Conservation (phyloP, 2,329 filamentous ascomycete genomes). For the Ophiosphaerella narmari region DNA sequence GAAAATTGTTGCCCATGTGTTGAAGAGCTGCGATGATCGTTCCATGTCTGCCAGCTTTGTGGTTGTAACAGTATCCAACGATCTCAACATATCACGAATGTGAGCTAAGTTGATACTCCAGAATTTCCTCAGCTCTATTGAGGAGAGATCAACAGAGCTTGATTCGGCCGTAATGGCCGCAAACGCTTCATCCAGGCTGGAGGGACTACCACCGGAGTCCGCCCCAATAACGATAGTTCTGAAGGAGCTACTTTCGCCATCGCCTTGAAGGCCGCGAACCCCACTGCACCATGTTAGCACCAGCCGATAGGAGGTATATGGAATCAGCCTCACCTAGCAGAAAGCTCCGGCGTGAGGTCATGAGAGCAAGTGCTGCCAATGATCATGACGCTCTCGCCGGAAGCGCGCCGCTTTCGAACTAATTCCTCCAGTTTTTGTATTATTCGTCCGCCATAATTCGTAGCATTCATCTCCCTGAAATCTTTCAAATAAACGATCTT, state of each 20-base stretch:
- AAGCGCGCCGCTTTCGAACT: conserved; percentile 72
- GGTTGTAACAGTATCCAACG: conserved; percentile 45
- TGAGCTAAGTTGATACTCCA: conserved; percentile 67
- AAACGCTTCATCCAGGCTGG: conserved; percentile 16
- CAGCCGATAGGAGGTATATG: no score
- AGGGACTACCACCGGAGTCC: conserved; percentile 15
- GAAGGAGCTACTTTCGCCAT: conserved; percentile 38
- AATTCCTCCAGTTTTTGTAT: conserved; percentile 71
- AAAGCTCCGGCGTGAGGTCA: conserved; percentile 50
- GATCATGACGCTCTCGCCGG: conserved; percentile 74
- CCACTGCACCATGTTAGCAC: conserved; percentile 30
- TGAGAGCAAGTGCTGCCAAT: conserved; percentile 74
- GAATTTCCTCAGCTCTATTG: conserved; percentile 29
- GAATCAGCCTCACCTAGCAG: conserved; percentile 33
- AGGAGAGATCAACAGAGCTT: conserved; percentile 12
- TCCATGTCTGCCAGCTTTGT: conserved; percentile 30
- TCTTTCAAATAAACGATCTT: conserved; percentile 81
- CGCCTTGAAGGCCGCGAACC: conserved; percentile 53
- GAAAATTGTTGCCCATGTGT: conserved; percentile 26
- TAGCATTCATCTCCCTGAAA: conserved; percentile 75
- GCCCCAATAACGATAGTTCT: conserved; percentile 42
- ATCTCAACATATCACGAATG: conserved; percentile 64
- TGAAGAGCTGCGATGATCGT: conserved; percentile 18
- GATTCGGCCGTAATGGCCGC: conserved; percentile 10
- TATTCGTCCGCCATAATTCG: conserved; percentile 70